A percentile compares a stretch with the other conserved stretches of the same genome.
These are phyloP conservation scores for Psilocybe cubensis DNA, from an alignment of 768 basidiomycete genomes.

Conservation along the genomic window DNA sequence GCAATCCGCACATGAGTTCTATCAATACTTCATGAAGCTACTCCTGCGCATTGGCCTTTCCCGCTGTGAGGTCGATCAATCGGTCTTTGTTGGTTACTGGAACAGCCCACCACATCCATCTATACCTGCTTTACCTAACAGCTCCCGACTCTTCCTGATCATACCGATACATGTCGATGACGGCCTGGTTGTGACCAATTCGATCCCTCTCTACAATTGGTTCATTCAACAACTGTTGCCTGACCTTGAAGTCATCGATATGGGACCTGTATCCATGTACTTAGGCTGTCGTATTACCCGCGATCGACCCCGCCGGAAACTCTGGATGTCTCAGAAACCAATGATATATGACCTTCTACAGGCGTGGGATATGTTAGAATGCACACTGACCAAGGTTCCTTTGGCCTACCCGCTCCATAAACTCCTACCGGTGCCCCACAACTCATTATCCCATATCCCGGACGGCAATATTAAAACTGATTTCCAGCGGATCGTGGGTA, in stretches of 20 bases:
- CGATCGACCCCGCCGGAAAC: constrained; percentile 1
- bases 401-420: constrained; percentile 4
- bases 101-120: constrained; percentile 19
- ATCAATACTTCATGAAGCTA: constrained; percentile 6
- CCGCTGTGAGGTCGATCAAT: constrained; percentile 27
- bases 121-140: constrained; percentile 18
- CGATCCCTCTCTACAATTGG: constrained; percentile 19
- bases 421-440: constrained; percentile 7
- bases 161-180: constrained; percentile 31
- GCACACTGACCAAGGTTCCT: constrained; percentile 8
- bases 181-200: constrained; percentile 23
- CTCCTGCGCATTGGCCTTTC: constrained; percentile 11
- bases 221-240: constrained; percentile 5
- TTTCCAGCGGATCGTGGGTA: constrained; percentile 27
- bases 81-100: constrained; percentile 24
- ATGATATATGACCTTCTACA: constrained; percentile 14
- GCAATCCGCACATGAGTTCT: constrained; percentile 29
- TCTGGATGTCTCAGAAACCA: constrained; percentile 11
- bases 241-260: constrained; percentile 12
- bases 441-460: constrained; percentile 14
- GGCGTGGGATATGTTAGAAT: constrained; percentile 12
- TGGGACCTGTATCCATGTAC: constrained; percentile 14
- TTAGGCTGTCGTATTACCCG: constrained; percentile 12
- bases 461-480: constrained; percentile 15
- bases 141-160: constrained; percentile 16